A percentile compares a stretch with the other conserved stretches of the same genome.
Evolutionary conservation across 441 rosid species (phyloP).

Genomic region (Syzygium malaccense): DNA sequence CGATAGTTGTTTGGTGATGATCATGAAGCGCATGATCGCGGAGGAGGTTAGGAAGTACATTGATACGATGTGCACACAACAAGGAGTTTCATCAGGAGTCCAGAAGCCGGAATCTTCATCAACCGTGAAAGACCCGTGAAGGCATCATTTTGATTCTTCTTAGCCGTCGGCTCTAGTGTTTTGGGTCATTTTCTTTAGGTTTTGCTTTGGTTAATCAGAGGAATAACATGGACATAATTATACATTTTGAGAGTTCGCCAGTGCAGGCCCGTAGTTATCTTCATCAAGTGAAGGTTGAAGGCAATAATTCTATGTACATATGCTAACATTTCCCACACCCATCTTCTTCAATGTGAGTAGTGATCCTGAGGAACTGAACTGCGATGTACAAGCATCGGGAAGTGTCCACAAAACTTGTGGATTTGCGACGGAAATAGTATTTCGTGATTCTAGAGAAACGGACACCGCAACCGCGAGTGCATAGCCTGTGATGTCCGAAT

Average conservation of each 20-base stretch:
- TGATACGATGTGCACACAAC: constrained; percentile 14
- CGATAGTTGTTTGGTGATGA: constrained; percentile 19
- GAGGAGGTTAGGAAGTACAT: constrained; percentile 41
- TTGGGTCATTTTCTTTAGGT: neutral
- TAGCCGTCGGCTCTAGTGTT: neutral
- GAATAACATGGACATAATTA: neutral
- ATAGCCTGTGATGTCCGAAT: neutral
- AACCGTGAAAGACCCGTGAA: neutral
- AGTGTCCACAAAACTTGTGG: neutral
- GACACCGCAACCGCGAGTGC: neutral
- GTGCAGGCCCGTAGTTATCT: neutral
- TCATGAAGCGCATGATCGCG: constrained; percentile 38
- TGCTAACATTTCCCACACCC: neutral
- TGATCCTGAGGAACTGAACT: neutral
- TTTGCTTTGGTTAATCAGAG: neutral
- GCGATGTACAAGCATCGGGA: neutral
- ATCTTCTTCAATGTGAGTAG: neutral
- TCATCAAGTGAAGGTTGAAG: neutral
- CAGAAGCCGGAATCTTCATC: neutral
- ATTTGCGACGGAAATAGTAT: neutral
- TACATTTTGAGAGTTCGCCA: neutral
- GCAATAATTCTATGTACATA: neutral
- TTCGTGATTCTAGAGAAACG: neutral
- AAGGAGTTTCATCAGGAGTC: neutral
- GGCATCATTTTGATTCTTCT: neutral